A percentile compares a stretch with the other conserved stretches of the same genome.
phyloP scores from a whole-genome alignment of 2,329 filamentous ascomycete genomes.

The Eurotiales sp. region DNA sequence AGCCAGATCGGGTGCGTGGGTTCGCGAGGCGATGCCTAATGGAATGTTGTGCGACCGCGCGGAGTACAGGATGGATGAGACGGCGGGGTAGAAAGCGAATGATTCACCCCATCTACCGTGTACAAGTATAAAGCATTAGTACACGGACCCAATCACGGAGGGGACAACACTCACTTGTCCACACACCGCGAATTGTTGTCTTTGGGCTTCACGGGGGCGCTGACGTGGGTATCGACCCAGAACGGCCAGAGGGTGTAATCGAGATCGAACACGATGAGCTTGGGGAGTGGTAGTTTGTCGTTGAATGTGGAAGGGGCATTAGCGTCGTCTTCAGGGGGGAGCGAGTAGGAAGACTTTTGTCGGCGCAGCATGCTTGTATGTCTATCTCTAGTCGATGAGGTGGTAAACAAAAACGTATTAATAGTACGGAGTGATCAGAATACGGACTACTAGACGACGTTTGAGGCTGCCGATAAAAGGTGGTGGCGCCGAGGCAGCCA shows the following conservation, averaged over 20 bases:
- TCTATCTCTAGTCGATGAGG: no score
- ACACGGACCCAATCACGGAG: not conserved
- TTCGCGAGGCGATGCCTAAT: constrained; percentile 76
- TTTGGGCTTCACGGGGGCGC: constrained; percentile 64
- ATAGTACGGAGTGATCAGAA: no score
- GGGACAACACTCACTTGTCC: constrained; percentile 33
- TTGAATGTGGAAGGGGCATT: constrained; percentile 55
- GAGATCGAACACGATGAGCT: constrained; percentile 86
- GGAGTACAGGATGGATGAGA: constrained; percentile 63
- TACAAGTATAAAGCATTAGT: constrained; percentile 17
- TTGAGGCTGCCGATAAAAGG: no score
- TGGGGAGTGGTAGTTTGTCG: constrained; percentile 69
- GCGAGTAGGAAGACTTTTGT: constrained; percentile 31
- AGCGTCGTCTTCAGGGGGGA: constrained; percentile 32
- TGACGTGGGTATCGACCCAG: constrained; percentile 93
- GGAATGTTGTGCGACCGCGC: constrained; percentile 53
- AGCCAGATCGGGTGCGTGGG: constrained; percentile 72
- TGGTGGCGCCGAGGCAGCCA: no score
- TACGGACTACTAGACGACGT: no score
- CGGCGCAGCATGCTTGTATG: constrained; percentile 32
- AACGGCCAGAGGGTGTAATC: constrained; percentile 99
- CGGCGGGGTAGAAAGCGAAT: constrained; percentile 68
- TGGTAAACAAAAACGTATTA: no score
- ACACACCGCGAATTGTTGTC: constrained; percentile 48
- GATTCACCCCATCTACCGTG: constrained; percentile 58